These are phyloP conservation scores for Rhododendron ovatum DNA, from an alignment of 148 eudicot genomes.

Conservation along the genomic window DNA sequence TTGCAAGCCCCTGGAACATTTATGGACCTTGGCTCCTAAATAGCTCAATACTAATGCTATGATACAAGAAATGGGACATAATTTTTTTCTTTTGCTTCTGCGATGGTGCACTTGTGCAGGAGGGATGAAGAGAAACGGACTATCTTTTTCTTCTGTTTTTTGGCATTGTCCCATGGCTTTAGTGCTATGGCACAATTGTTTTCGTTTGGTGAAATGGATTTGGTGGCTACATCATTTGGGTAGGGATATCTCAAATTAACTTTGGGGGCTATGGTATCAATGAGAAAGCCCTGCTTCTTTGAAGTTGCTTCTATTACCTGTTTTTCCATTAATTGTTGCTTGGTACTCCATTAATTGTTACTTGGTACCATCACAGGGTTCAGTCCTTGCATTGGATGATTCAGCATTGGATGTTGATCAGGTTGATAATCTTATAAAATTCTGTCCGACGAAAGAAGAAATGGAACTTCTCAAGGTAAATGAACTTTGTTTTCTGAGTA, in stretches of 20 bases:
- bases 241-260: neutral
- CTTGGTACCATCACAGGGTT: constrained; percentile 29
- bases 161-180: neutral
- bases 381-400: constrained; percentile 61
- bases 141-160: neutral
- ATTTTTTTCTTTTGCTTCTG: neutral
- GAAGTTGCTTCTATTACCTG: neutral
- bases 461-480: constrained; percentile 56
- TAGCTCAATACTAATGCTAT: neutral
- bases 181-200: neutral
- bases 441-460: constrained; percentile 74
- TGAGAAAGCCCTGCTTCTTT: neutral
- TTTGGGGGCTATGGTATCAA: neutral
- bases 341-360: neutral
- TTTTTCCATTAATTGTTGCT: neutral
- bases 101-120: neutral
- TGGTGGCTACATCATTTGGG: neutral
- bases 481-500: constrained; percentile 1
- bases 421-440: constrained; percentile 63
- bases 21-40: neutral
- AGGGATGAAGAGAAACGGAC: neutral
- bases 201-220: neutral
- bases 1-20: neutral
- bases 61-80: neutral
- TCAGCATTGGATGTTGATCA: constrained; percentile 58